phyloP scores from a whole-genome alignment of 139 green algal species.

The Chlorella sp. region DNA sequence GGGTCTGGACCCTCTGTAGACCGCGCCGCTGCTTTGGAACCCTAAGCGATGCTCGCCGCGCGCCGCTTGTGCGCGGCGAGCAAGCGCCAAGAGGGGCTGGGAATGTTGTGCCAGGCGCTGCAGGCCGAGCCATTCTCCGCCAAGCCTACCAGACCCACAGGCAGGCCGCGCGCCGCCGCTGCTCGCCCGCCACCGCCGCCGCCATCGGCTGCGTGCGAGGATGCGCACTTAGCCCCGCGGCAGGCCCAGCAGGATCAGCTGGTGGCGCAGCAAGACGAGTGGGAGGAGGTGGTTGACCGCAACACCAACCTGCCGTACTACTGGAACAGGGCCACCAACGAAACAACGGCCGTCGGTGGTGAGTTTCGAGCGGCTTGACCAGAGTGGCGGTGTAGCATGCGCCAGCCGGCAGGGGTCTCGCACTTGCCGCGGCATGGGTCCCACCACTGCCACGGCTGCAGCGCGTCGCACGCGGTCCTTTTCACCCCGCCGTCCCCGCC shows the following conservation, averaged over 20 bases:
- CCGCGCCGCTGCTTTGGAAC: no score
- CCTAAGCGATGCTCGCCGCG: neutral
- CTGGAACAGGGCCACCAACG: constrained; percentile 19
- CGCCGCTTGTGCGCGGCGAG: neutral
- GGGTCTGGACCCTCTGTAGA: no score
- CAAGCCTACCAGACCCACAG: neutral
- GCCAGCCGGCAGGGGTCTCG: no score
- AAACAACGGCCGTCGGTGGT: constrained; percentile 9
- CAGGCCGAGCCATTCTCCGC: neutral
- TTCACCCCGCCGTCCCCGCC: no score
- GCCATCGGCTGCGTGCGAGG: neutral
- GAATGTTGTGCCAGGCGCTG: neutral
- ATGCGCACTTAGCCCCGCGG: no score
- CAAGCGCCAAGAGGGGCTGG: neutral
- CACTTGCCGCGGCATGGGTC: no score
- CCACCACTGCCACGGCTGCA: no score
- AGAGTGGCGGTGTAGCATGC: no score
- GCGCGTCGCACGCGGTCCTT: no score
- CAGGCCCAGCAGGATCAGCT: neutral
- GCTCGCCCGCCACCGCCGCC: neutral
- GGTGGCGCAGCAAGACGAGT: neutral
- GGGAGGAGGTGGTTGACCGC: neutral
- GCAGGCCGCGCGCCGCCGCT: neutral
- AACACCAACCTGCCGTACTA: constrained; percentile 11
- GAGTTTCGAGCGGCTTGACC: no score